Evolutionary conservation across 208 protist genomes (phyloP).

Genomic region (Blastocrithidia nonstop): DNA sequence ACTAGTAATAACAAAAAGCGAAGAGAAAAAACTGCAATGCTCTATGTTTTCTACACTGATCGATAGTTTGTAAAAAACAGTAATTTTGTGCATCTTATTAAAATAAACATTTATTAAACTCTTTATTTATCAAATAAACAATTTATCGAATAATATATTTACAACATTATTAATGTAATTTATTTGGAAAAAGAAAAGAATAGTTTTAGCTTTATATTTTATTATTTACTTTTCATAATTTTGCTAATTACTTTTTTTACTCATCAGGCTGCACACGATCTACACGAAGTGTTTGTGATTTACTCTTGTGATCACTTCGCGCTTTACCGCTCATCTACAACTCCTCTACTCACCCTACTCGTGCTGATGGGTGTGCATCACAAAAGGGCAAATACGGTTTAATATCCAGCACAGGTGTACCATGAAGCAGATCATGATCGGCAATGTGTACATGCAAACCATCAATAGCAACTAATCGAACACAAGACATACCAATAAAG

Average conservation of each 20-base stretch:
- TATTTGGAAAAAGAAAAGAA: neutral
- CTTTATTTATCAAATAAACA: neutral
- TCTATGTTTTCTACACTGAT: no score
- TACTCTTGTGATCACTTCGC: constrained; percentile 56
- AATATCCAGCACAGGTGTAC: constrained; percentile 93
- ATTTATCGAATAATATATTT: neutral
- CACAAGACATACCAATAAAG: constrained; percentile 81
- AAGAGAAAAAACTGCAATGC: no score
- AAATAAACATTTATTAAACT: no score
- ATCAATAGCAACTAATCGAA: constrained; percentile 63
- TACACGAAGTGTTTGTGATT: no score
- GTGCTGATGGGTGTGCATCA: constrained; percentile 63
- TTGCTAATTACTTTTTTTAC: no score
- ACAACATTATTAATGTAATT: neutral
- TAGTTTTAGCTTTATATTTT: no score
- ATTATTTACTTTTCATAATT: no score
- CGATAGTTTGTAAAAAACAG: no score
- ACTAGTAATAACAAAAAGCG: no score
- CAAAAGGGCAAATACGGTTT: constrained; percentile 91
- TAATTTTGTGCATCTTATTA: no score
- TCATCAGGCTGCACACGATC: no score
- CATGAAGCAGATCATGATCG: constrained; percentile 90
- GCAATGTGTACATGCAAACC: constrained; percentile 74
- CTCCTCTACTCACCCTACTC: constrained; percentile 67
- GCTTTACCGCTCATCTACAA: constrained; percentile 46